Percentiles rank a stretch among this genome's conserved stretches.
phyloP scores from a whole-genome alignment of 1,139 yeast species.

The Tardiomyces depauwii region DNA sequence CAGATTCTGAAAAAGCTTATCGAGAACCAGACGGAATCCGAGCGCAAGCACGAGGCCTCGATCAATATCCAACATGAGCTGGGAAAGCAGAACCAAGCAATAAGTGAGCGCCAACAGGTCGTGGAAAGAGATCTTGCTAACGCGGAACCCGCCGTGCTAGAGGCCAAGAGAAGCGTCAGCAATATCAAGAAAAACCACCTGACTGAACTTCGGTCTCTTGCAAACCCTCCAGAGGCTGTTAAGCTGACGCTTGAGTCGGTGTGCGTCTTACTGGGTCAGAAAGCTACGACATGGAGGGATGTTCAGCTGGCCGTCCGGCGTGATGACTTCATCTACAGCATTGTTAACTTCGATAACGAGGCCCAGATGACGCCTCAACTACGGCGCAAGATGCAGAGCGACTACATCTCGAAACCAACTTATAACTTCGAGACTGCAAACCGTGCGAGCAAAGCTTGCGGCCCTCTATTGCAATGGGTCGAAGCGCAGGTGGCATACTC shows the following conservation, averaged over 20 bases:
- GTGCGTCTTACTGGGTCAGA: constrained; percentile 58
- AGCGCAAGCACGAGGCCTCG: constrained; percentile 79
- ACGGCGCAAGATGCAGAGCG: constrained; percentile 43
- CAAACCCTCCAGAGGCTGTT: constrained; percentile 84
- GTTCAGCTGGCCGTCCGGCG: constrained; percentile 71
- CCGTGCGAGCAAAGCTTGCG: constrained; percentile 92
- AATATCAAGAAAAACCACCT: constrained; percentile 87
- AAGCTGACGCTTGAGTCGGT: constrained; percentile 83
- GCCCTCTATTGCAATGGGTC: constrained; percentile 86
- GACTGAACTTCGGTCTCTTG: constrained; percentile 81
- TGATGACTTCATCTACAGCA: constrained; percentile 80
- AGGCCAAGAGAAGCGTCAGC: constrained; percentile 80
- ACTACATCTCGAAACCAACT: constrained; percentile 51
- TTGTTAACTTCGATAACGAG: constrained; percentile 64
- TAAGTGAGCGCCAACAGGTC: constrained; percentile 39
- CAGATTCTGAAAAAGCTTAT: constrained; percentile 66
- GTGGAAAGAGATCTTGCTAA: constrained; percentile 56
- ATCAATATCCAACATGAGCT: constrained; percentile 63
- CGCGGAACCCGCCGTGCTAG: constrained; percentile 78
- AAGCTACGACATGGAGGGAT: constrained; percentile 65
- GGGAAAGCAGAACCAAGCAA: constrained; percentile 52
- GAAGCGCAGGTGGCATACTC: constrained; percentile 73
- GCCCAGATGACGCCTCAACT: constrained; percentile 43
- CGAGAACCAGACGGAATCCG: constrained; percentile 87
- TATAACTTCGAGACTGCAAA: constrained; percentile 67